Base-by-base conservation (phyloP, 2,329 filamentous ascomycete species). In the Alternaria rosae region DNA sequence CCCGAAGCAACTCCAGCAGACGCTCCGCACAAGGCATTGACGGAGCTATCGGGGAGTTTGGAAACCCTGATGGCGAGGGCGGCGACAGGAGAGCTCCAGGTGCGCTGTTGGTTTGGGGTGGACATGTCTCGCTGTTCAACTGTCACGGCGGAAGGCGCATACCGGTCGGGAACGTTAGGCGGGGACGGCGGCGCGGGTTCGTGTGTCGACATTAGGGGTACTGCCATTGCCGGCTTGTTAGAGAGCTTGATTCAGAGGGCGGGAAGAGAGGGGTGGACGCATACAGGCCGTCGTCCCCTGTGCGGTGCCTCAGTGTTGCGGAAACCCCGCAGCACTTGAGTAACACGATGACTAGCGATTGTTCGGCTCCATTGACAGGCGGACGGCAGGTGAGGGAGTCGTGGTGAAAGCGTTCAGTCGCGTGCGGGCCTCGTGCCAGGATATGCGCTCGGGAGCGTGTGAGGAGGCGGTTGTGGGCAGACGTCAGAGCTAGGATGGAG, bases 1-100 rank as follows among this genome's bases (percentile, higher is more conserved):
- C 95, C 95, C 8, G 94, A 97, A 21, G 93, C 93, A 74, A 98
- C 92, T 52, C 95, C 95, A 53, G 94, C 94, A 60, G 92, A 85
- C 51, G 94, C 94, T 58, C 95, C 95, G 44, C 93, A 91, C 59
- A 97, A 85, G 65, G 93, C 92, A 78, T 96, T 92, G 78, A 98
- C 82, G 61, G 84, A 85, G 53, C 82, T 79, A 60, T 85, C 82
- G 28, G 88, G 86, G 53, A 89, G 77, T 38, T 78, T 80, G 59
- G 81, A 77, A 28, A 75, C 77, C 68, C 70, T 78, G 71, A 80
- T 69, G 20, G 81, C 81, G 44, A 84, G 73, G 42, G 68, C 70
- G 45, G 77, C 72, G 42, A 71, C 63, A 43, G 72, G 69, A 57
- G 65, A 64, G 66, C 70, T 68, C 66, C 69, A 70, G 47, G 62